phyloP scores from a whole-genome alignment of 768 basidiomycete species.

The Mycena chlorophos region DNA sequence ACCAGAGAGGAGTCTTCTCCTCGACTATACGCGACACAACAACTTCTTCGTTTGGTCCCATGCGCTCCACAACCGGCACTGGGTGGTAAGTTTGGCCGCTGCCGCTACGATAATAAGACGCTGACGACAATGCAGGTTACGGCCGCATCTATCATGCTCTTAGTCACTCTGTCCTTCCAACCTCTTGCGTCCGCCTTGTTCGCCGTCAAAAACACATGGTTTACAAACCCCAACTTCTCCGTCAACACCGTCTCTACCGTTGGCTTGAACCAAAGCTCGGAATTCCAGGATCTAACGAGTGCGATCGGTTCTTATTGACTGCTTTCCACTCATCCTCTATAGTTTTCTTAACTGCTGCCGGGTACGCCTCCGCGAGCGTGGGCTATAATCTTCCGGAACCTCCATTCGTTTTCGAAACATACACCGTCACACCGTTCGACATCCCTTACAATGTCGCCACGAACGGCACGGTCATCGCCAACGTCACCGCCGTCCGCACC shows the following conservation, averaged over 20 bases:
- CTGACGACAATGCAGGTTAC: neutral
- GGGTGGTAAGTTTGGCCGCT: slow-evolving; percentile 37
- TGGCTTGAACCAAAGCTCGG: slow-evolving; percentile 44
- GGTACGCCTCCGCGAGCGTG: slow-evolving; percentile 51
- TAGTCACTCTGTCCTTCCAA: slow-evolving; percentile 46
- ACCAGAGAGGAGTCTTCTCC: slow-evolving; percentile 49
- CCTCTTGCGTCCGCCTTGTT: slow-evolving; percentile 55
- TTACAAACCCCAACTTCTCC: slow-evolving; percentile 33
- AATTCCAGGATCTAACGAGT: slow-evolving; percentile 53
- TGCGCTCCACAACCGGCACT: slow-evolving; percentile 49
- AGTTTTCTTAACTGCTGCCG: slow-evolving; percentile 57
- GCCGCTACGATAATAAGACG: neutral
- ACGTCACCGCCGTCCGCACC: slow-evolving; percentile 50
- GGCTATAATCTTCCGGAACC: slow-evolving; percentile 47
- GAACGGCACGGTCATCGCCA: slow-evolving; percentile 41
- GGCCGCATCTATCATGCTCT: neutral
- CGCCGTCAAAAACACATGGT: slow-evolving; percentile 46
- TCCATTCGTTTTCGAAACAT: slow-evolving; percentile 45
- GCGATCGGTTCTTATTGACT: slow-evolving; percentile 13
- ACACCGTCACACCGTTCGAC: slow-evolving; percentile 48
- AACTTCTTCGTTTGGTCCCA: slow-evolving; percentile 50
- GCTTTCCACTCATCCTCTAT: slow-evolving; percentile 1
- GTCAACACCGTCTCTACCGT: slow-evolving; percentile 39
- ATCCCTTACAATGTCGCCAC: slow-evolving; percentile 29
- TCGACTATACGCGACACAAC: slow-evolving; percentile 57